Conservation (phyloP, 2,329 filamentous ascomycete genomes). For the Coniochaeta sp. region DNA sequence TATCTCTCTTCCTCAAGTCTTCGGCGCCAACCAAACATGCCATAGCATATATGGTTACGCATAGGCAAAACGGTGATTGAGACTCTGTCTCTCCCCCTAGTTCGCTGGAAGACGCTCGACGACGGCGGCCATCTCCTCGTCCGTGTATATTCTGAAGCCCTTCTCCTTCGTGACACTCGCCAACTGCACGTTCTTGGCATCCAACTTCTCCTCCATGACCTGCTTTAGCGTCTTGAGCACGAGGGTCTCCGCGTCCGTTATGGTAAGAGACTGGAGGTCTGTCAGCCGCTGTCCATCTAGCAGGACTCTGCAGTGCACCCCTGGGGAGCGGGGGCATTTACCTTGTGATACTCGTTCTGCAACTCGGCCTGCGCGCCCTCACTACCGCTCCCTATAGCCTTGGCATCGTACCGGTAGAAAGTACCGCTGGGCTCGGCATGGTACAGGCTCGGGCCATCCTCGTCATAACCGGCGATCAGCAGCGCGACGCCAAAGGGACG, state of each 20-base stretch:
- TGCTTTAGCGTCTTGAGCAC: constrained; percentile 98
- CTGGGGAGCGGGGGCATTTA: too few species aligned
- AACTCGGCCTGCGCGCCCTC: constrained; percentile 97
- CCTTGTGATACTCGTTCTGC: constrained; percentile 97
- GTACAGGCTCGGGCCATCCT: constrained; percentile 94
- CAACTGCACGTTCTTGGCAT: constrained; percentile 96
- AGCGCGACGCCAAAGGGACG: constrained; percentile 94
- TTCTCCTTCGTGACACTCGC: constrained; percentile 97
- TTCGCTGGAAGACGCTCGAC: constrained; percentile 74
- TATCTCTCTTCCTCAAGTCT: background rate
- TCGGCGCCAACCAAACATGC: background rate
- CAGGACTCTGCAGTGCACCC: background rate
- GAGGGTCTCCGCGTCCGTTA: constrained; percentile 87
- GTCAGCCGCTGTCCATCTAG: background rate
- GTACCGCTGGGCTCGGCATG: constrained; percentile 97
- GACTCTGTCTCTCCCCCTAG: constrained; percentile 23
- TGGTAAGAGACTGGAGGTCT: constrained; percentile 68
- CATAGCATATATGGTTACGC: background rate
- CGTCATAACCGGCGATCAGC: constrained; percentile 93
- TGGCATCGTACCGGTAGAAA: constrained; percentile 98
- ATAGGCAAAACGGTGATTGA: background rate
- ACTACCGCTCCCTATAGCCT: constrained; percentile 94
- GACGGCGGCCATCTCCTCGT: constrained; percentile 92
- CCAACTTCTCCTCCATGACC: constrained; percentile 99
- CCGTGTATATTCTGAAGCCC: constrained; percentile 97